Evolutionary conservation across 768 basidiomycete genomes (phyloP), one percentile per base, ranked within the genome.

Genomic region (Chalciporus pseudorubinellus): DNA sequence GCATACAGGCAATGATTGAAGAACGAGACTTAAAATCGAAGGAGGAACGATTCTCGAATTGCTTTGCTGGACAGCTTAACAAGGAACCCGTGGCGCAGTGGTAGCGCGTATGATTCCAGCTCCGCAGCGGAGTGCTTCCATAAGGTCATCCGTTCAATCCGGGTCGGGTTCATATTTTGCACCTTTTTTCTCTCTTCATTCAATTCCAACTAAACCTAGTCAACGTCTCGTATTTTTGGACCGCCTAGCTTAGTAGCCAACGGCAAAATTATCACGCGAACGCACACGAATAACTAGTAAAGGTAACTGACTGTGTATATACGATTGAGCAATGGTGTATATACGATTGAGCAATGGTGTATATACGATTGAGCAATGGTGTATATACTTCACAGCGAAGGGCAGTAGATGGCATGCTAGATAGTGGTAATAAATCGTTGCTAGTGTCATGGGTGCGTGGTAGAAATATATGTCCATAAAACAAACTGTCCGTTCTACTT

Each of bases 121-220:
- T 53, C 33, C 43, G 0, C 1, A 3, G 16, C n/a, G 57, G n/a
- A 41, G 53, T 39, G 33, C 48, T 8, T 73, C 73, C 72, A 69
- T 65, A 74, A 73, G 72, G 73, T 74, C 73, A 72, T 73, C 73
- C 72, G 72, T 74, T 74, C 73, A 70, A 73, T 66, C 67, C 73
- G 71, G 71, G 72, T 73, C 60, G 70, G 71, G 72, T 68, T 72
- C 69, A 72, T 3, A 6, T 53, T 60, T 68, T 68, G n/a, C n/a
- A 16, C 16, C 34, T 48, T 42, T 21, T 36, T n/a, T 2, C 12
- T 13, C 21, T 26, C 29, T 18, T 9, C 39, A n/a, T 22, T 8
- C 6, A 26, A 42, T 24, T 16, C 22, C 22, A 24, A 6, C 16
- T 9, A 38, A 38, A 39, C 10, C 19, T 8, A 20, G 38, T 20